Base-by-base conservation (phyloP, 495 filamentous ascomycete species). In the Cryomyces minteri region DNA sequence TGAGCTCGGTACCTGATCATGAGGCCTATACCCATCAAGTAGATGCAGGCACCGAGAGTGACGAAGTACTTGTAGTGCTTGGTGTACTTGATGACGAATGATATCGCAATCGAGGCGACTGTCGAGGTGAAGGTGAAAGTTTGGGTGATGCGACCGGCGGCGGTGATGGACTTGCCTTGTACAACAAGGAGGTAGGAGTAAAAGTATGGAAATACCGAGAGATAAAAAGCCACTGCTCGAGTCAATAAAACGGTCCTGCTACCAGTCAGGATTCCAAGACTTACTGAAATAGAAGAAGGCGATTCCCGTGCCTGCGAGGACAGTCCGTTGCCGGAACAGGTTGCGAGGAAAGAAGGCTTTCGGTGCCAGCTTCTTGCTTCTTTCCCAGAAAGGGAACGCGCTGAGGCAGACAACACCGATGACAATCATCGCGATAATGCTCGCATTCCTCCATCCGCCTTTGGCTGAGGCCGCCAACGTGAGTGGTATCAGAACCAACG, bases 51-150 rank as follows among this genome's bases (percentile, higher is more conserved):
- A 5, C 54, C 57, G 29, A 50, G 36, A 4, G 46, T 68, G 33
- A 79, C 67, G 49, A 67, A 77, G 33, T 66, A 62, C 39, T 77
- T 76, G 60, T 80, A 81, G 33, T 67, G 67, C 28, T 65, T 60
- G 7, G 70, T 72, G 46, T 74, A 76, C 51, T 78, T 79, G 49
- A 82, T 80, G 34, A 72, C 46, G 37, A 81, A 46, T 11, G 74
- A 78, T 10, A 79, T 66, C 34, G 69, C 55, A 44, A 84, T 71
- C 4, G 74, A 70, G 32, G 76, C 67, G 47, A 84, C 72, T 4
- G 77, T 80, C 0, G 78, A 74, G 4, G 76, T 69, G 49, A 86
- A 82, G 25, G 76, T 72, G 51, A 82, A 84, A 11, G 71, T 77
- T 47, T 82, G 71, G n/a, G 73, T 71, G 40, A 86, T 73, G 51